phyloP scores from a whole-genome alignment of 73 alveolate species.

The Symbiodinium natans region DNA sequence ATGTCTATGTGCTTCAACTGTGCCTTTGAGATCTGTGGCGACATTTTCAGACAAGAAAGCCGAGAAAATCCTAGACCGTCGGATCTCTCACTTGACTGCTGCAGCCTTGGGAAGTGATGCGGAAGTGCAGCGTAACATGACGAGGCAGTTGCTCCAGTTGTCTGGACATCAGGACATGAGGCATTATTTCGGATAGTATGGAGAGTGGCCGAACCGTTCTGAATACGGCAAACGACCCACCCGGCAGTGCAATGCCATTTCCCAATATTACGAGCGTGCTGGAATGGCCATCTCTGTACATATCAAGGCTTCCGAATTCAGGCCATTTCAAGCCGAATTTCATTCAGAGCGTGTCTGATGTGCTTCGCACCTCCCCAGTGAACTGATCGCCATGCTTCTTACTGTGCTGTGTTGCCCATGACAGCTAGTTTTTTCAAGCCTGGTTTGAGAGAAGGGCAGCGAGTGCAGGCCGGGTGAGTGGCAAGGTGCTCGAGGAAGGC shows the following conservation, averaged over 20 bases:
- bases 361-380: no score
- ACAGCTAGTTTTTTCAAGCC: no score
- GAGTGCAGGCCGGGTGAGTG: background rate
- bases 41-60: conserved; percentile 43
- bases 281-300: background rate
- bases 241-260: background rate
- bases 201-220: background rate
- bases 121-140: conserved; percentile 85
- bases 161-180: conserved; percentile 68
- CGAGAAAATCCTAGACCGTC: conserved; percentile 24
- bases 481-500: conserved; percentile 4
- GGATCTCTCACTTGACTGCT: conserved; percentile 62
- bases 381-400: no score
- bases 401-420: no score
- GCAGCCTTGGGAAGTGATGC: background rate
- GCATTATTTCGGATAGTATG: conserved; percentile 32
- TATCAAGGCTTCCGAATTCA: background rate
- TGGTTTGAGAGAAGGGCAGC: no score
- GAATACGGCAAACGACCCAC: background rate
- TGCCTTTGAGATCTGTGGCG: conserved; percentile 52
- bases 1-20: conserved; percentile 15
- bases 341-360: background rate
- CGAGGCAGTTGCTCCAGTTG: conserved; percentile 59
- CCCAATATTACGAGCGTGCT: background rate
- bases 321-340: background rate